Evolutionary conservation across 306 rosid genomes (phyloP).

Genomic region (Lotus japonicus): DNA sequence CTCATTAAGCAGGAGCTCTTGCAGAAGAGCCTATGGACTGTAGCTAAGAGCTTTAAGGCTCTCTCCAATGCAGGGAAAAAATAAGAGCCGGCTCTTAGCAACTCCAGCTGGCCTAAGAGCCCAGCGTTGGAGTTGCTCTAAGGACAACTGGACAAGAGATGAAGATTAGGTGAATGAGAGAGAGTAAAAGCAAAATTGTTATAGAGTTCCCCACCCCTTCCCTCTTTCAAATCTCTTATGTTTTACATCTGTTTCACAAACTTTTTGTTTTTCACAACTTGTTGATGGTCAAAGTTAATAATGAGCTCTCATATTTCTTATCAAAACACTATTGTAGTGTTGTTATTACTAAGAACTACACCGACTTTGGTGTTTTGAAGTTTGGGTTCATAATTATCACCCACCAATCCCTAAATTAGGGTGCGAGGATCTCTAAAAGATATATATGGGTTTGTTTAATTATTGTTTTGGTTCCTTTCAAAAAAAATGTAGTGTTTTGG

Average conservation of each 20-base stretch:
- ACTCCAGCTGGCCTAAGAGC: too few relatives aligned
- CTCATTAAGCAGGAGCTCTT: too few relatives aligned
- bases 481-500: too few relatives aligned
- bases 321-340: too few relatives aligned
- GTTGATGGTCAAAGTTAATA: constrained; percentile 20
- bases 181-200: not conserved
- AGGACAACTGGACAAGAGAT: constrained; percentile 14
- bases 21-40: too few relatives aligned
- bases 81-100: too few relatives aligned
- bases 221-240: not conserved
- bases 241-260: constrained; percentile 15
- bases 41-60: too few relatives aligned
- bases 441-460: too few relatives aligned
- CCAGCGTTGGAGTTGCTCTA: too few relatives aligned
- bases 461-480: too few relatives aligned
- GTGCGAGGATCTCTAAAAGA: not conserved
- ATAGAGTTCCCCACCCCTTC: not conserved
- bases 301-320: constrained; percentile 12
- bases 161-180: not conserved
- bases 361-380: constrained; percentile 5
- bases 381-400: constrained; percentile 18
- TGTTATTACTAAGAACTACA: too few relatives aligned
- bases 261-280: constrained; percentile 7
- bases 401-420: constrained; percentile 29
- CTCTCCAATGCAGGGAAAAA: too few relatives aligned